Conservation (phyloP, 257 asterid genomes). For the Plectranthus barbatus region DNA sequence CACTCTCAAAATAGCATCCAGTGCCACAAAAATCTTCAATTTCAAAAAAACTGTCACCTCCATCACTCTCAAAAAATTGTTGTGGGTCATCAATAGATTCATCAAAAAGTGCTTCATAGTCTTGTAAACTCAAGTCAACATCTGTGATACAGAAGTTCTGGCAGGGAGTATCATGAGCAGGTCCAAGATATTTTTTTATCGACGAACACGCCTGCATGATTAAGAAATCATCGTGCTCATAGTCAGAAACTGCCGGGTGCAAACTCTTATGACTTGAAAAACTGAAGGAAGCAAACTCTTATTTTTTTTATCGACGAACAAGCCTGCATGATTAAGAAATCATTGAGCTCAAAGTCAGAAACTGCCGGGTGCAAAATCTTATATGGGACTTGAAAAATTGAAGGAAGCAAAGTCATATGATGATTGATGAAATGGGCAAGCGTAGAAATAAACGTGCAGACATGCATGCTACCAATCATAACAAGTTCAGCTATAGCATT, state of each 20-base stretch:
- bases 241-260: not conserved
- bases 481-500: not conserved
- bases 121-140: constrained; percentile 35
- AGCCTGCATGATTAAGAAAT: constrained; percentile 25
- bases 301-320: constrained; percentile 14
- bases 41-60: constrained; percentile 31
- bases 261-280: not conserved
- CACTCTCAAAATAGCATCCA: constrained; percentile 20
- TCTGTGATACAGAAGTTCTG: constrained; percentile 32
- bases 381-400: not conserved
- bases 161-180: constrained; percentile 18
- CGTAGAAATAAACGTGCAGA: constrained; percentile 3
- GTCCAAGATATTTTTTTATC: constrained; percentile 12
- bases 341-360: constrained; percentile 1
- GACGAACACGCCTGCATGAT: constrained; percentile 28
- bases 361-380: not conserved
- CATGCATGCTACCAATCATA: not conserved
- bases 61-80: constrained; percentile 29
- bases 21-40: constrained; percentile 14
- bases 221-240: not conserved
- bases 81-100: constrained; percentile 27
- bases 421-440: not conserved
- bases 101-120: constrained; percentile 30
- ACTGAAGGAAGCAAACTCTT: not conserved
- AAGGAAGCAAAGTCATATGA: not conserved